Evolutionary conservation across 495 filamentous ascomycete species (phyloP), one percentile per base, ranked within the genome.

Genomic region (Aspergillus indologenus): DNA sequence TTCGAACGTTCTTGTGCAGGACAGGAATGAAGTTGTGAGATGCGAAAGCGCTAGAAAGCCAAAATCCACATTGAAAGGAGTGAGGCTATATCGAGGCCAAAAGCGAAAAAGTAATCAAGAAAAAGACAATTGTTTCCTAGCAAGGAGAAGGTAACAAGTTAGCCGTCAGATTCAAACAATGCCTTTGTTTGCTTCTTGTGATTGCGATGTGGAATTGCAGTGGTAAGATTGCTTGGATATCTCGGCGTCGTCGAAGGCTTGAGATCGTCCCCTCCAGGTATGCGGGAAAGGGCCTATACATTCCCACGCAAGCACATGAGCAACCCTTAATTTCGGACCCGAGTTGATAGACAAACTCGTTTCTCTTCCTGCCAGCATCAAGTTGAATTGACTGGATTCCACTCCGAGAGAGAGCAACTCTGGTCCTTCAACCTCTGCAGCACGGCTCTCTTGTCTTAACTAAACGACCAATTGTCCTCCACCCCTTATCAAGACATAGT

Each of bases 21-120:
- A 60, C 51, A 24, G 47, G 52, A 58, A 57, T 56, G 54, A 55
- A 57, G 58, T 42, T 51, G 48, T 21, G 59, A 50, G 49, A 57
- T 40, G 44, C 23, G 46, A 57, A 51, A 53, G 51, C 24, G 58
- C 45, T 64, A 60, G 46, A 58, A 46, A 48, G 62, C 49, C 60
- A 53, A 63, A 58, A 61, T 66, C 64, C 59, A 63, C 67, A 69
- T 65, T 61, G 58, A 63, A 64, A 61, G 63, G 63, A 65, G 57
- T 56, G 59, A 61, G 57, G 56, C 56, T 54, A 61, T 58, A 62
- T 58, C 45, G 59, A 63, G 42, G 60, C 53, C 52, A 60, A 63
- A 56, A 20, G 61, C 23, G 45, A 54, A 47, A 53, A 57, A 44
- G 9, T 4, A 56, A 51, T 51, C 48, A 61, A 52, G 24, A 48